A percentile compares a stretch with the other conserved stretches of the same genome.
Evolutionary conservation across 2,329 filamentous ascomycete species (phyloP).

Genomic region (Clonostachys sp.): DNA sequence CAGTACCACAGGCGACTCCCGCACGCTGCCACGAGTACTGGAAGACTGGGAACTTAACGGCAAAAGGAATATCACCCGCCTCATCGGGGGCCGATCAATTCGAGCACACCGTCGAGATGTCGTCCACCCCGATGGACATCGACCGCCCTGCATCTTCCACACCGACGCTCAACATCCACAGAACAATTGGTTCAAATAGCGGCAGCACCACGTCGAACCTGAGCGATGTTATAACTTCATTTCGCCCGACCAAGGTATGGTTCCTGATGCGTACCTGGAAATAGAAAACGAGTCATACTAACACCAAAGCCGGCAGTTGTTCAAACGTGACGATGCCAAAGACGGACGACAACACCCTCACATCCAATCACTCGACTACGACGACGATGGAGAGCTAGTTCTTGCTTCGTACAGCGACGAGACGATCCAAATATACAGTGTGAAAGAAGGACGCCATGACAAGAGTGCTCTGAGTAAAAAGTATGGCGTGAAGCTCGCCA

Average conservation of each 20-base stretch:
- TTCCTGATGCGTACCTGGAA: background rate
- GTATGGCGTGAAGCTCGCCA: conserved; percentile 90
- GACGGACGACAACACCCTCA: conserved; percentile 50
- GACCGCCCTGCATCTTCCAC: conserved; percentile 39
- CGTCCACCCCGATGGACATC: conserved; percentile 53
- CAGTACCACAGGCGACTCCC: too few relatives aligned
- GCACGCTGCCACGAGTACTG: too few relatives aligned
- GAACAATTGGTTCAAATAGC: conserved; percentile 33
- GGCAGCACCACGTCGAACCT: conserved; percentile 57
- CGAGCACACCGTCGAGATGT: conserved; percentile 27
- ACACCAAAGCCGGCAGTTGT: conserved; percentile 32
- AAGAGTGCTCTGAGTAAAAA: conserved; percentile 94
- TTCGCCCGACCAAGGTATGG: conserved; percentile 73
- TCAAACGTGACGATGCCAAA: conserved; percentile 52
- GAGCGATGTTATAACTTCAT: conserved; percentile 71
- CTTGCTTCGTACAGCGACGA: conserved; percentile 92
- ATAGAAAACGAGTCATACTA: background rate
- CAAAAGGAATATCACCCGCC: too few relatives aligned
- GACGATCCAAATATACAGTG: conserved; percentile 91
- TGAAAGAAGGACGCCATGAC: conserved; percentile 82
- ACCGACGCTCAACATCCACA: conserved; percentile 43
- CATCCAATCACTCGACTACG: conserved; percentile 91
- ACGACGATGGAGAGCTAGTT: conserved; percentile 88
- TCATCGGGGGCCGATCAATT: background rate
- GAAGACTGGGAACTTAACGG: too few relatives aligned